Percentiles rank a stretch among this genome's conserved stretches.
Evolutionary conservation across 441 rosid species (phyloP).

Genomic region (Pelargonium hybrid): DNA sequence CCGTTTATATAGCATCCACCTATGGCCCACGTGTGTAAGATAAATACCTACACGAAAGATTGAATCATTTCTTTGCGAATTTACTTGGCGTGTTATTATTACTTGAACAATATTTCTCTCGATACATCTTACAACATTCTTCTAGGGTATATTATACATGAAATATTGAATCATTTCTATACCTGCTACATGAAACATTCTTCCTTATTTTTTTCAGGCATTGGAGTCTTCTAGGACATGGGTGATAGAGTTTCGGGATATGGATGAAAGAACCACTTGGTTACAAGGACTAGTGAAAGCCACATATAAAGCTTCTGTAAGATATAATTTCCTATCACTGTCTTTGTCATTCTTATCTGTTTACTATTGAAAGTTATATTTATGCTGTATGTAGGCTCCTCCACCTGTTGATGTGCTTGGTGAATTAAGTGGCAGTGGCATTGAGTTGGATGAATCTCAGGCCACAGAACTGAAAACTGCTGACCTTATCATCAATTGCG

Average conservation of each 20-base stretch:
- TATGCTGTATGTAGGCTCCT: constrained; percentile 47
- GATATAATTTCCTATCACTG: constrained; percentile 10
- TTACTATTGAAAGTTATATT: constrained; percentile 19
- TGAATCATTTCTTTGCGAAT: no score
- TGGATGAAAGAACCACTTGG: constrained; percentile 75
- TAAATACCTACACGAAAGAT: no score
- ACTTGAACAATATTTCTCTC: not conserved
- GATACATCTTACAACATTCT: not conserved
- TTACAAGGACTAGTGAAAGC: constrained; percentile 78
- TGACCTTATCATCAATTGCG: constrained; percentile 80
- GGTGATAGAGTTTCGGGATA: constrained; percentile 73
- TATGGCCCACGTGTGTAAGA: no score
- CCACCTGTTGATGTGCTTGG: constrained; percentile 55
- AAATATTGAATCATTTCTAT: not conserved
- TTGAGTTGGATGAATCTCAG: constrained; percentile 32
- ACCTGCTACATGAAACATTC: not conserved
- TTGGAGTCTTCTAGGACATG: constrained; percentile 90
- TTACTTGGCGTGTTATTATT: not conserved
- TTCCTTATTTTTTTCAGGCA: constrained; percentile 38
- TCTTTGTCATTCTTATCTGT: not conserved
- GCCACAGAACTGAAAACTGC: constrained; percentile 45
- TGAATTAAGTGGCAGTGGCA: constrained; percentile 33
- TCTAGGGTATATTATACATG: not conserved
- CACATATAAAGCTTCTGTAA: constrained; percentile 95
- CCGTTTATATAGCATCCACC: no score